Evolutionary conservation across 352 stramenopile species (phyloP).

Genomic region (Phytophthora parvispora): DNA sequence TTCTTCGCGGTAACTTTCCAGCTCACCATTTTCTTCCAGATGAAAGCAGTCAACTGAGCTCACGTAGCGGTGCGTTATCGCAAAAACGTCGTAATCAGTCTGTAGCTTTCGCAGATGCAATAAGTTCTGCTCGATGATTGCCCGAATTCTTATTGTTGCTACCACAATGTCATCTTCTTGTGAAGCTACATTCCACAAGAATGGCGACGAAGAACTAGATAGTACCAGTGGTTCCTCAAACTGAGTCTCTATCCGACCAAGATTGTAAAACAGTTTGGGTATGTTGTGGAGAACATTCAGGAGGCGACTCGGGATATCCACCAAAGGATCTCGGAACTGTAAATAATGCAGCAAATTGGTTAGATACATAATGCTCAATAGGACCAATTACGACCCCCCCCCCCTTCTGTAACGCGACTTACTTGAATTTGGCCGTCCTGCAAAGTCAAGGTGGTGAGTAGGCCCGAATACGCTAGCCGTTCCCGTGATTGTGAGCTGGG

Average conservation of each 20-base stretch:
- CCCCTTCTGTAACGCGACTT: not conserved
- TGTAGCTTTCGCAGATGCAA: constrained; percentile 46
- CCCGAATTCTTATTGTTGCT: constrained; percentile 65
- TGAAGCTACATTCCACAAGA: constrained; percentile 77
- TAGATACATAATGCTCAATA: not conserved
- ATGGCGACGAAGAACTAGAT: constrained; percentile 43
- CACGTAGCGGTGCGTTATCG: constrained; percentile 43
- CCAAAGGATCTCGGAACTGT: constrained; percentile 61
- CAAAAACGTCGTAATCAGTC: constrained; percentile 50
- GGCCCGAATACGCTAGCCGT: constrained; percentile 3
- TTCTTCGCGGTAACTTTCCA: constrained; percentile 36
- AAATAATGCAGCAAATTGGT: not conserved
- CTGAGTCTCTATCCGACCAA: constrained; percentile 73
- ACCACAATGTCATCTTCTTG: constrained; percentile 70
- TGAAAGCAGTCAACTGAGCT: constrained; percentile 57
- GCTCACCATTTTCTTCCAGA: constrained; percentile 30
- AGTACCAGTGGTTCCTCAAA: constrained; percentile 52
- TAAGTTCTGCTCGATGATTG: constrained; percentile 74
- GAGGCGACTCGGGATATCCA: constrained; percentile 64
- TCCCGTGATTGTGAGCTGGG: not conserved
- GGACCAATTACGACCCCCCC: not conserved
- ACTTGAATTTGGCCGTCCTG: constrained; percentile 33
- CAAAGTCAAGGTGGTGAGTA: constrained; percentile 31
- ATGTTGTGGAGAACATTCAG: constrained; percentile 82
- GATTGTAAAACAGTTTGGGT: constrained; percentile 70